Evolutionary conservation across 305 asterid species (phyloP).

Genomic region (Plantago coronopus): DNA sequence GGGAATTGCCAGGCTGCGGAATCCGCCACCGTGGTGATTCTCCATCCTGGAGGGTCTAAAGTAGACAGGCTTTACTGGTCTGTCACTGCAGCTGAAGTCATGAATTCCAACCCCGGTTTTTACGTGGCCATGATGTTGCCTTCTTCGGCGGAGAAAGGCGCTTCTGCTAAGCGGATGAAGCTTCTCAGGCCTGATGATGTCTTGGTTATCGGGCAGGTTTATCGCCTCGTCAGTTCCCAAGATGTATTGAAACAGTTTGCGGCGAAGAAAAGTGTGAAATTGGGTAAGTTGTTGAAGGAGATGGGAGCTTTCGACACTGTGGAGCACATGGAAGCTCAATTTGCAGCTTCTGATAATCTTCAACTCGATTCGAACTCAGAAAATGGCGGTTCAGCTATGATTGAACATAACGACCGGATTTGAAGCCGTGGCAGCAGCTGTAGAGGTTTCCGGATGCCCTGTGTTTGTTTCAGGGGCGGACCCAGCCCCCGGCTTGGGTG

Average conservation of each 20-base stretch:
- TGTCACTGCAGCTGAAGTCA: slow-evolving; percentile 52
- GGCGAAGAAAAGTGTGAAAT: slow-evolving; percentile 57
- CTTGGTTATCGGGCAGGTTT: slow-evolving; percentile 62
- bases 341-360: slow-evolving; percentile 13
- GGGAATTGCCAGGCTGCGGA: slow-evolving; percentile 92
- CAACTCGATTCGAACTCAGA: slow-evolving; percentile 16
- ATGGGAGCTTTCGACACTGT: slow-evolving; percentile 35
- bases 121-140: slow-evolving; percentile 53
- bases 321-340: slow-evolving; percentile 26
- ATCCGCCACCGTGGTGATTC: slow-evolving; percentile 71
- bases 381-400: slow-evolving; percentile 15
- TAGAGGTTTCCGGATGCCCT: slow-evolving; percentile 36
- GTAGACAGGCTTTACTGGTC: slow-evolving; percentile 70
- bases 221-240: slow-evolving; percentile 68
- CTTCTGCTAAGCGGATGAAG: slow-evolving; percentile 56
- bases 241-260: slow-evolving; percentile 74
- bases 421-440: slow-evolving; percentile 21
- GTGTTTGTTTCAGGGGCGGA: too few relatives aligned
- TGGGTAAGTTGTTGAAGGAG: slow-evolving; percentile 61
- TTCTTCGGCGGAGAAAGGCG: slow-evolving; percentile 39
- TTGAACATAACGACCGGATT: slow-evolving; percentile 15
- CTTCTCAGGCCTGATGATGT: slow-evolving; percentile 69
- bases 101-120: slow-evolving; percentile 69
- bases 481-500: too few relatives aligned
- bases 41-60: slow-evolving; percentile 45